These are phyloP conservation scores for Ganoderma sp. DNA, from an alignment of 1,284 basidiomycete genomes.

Conservation along the genomic window DNA sequence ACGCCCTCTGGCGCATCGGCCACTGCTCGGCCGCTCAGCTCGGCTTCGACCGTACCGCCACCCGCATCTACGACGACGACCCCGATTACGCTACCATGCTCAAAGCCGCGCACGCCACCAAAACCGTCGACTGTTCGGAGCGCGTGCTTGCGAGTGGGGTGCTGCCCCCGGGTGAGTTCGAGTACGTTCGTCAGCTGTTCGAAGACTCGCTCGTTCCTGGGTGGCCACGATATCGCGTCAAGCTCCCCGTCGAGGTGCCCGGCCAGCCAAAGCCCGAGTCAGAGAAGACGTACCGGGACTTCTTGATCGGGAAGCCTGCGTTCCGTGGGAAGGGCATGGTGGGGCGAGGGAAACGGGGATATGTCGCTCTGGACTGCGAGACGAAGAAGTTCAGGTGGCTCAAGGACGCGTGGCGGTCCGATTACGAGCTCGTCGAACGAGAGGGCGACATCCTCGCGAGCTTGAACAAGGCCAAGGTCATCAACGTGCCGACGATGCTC, in stretches of 20 bases:
- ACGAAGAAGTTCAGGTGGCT: constrained; percentile 7
- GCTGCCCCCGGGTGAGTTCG: not conserved
- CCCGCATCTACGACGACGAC: not conserved
- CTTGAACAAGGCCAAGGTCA: not conserved
- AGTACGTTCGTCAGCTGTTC: constrained; percentile 9
- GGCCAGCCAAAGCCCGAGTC: no score
- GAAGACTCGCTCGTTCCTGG: not conserved
- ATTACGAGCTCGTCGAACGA: not conserved
- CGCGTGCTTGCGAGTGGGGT: no score
- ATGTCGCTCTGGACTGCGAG: constrained; percentile 10
- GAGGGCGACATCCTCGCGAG: constrained; percentile 4
- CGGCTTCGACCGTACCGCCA: constrained; percentile 22
- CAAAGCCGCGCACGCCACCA: no score
- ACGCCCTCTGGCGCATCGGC: constrained; percentile 31
- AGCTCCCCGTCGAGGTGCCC: not conserved
- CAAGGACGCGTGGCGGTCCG: constrained; percentile 17
- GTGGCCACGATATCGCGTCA: not conserved
- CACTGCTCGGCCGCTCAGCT: constrained; percentile 39
- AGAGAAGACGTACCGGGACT: not conserved
- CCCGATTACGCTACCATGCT: not conserved
- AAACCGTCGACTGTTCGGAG: no score
- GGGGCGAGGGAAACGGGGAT: constrained; percentile 14
- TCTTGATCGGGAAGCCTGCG: constrained; percentile 15
- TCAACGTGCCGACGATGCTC: not conserved
- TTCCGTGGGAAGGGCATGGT: constrained; percentile 7